Evolutionary conservation across 257 asterid genomes (phyloP).

Genomic region (Fraxinus excelsior): DNA sequence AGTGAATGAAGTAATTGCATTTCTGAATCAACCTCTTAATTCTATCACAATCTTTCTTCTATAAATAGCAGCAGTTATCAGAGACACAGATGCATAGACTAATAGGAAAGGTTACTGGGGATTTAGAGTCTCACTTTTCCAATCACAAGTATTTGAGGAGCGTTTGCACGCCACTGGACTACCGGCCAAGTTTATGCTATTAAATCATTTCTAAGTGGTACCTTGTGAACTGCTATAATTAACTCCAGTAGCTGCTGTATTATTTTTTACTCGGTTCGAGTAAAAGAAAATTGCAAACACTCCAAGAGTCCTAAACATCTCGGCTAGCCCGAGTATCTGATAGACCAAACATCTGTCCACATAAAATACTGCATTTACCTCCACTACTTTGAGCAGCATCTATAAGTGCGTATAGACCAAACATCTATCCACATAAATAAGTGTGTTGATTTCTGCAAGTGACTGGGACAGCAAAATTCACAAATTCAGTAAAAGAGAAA

Average conservation of each 20-base stretch:
- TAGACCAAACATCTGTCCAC: slow-evolving; percentile 21
- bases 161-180: neutral
- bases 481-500: slow-evolving; percentile 31
- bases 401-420: too few relatives aligned
- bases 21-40: neutral
- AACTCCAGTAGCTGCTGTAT: neutral
- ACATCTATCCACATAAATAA: too few relatives aligned
- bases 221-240: neutral
- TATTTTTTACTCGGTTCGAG: neutral
- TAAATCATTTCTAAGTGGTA: neutral
- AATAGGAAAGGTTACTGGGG: neutral
- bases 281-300: too few relatives aligned
- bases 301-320: too few relatives aligned
- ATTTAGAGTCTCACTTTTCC: neutral
- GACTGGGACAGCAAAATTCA: slow-evolving; percentile 60
- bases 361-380: slow-evolving; percentile 54
- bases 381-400: slow-evolving; percentile 78
- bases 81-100: neutral
- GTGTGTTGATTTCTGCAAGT: slow-evolving; percentile 75
- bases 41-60: neutral
- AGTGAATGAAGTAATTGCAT: neutral
- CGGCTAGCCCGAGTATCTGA: slow-evolving; percentile 15
- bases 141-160: neutral
- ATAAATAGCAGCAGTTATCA: neutral
- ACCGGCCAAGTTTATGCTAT: neutral